Base-by-base conservation (phyloP, 2,329 filamentous ascomycete genomes). In the Ceratocystis lukuohia region DNA sequence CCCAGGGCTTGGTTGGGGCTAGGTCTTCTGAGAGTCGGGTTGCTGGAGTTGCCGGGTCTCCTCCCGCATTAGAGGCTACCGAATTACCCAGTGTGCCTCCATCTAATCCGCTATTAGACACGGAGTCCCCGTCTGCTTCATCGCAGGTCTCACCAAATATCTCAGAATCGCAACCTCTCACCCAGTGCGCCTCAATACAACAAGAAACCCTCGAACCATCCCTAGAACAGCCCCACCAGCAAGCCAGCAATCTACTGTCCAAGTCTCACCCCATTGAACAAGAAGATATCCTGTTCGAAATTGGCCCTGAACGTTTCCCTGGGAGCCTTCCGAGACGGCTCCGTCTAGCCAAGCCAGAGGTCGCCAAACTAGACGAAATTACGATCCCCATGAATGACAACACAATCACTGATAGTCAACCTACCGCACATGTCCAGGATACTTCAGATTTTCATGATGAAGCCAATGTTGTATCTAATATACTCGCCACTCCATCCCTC, bases 401-500 rank as follows among this genome's bases (percentile, higher is more conserved):
- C 30, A 25, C 37, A 12, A 15, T 33, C n/a, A 50, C 20, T 15
- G 22, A 57, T 12, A 2, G 15, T 17, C 15, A 56, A 25, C 59
- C 25, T 25, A 22, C 61, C 53, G 17, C 25, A 15, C 4, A 17
- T 7, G 10, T 12, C 44, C 15, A 33, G 17, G 20, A 61, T n/a
- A 37, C 41, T 12, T 28, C 37, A n/a, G 33, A 20, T 22, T 48
- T n/a, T 4, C 17, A 44, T 20, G 59, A 66, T 46, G 59, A 62
- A 50, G 28, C 59, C 3, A 33, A 15, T 1, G 48, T 30, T n/a
- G 8, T 62, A 17, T 30, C 56, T 8, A 4, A 66, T 17, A 53
- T 65, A 10, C 64, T 65, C 22, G 15, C 50, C n/a, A 65, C 64
- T 10, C 48, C 64, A 20, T 61, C 64, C 15, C 48, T 45, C 50